These are phyloP conservation scores for Solanum okadae DNA, from an alignment of 257 asterid genomes.

Conservation along the genomic window DNA sequence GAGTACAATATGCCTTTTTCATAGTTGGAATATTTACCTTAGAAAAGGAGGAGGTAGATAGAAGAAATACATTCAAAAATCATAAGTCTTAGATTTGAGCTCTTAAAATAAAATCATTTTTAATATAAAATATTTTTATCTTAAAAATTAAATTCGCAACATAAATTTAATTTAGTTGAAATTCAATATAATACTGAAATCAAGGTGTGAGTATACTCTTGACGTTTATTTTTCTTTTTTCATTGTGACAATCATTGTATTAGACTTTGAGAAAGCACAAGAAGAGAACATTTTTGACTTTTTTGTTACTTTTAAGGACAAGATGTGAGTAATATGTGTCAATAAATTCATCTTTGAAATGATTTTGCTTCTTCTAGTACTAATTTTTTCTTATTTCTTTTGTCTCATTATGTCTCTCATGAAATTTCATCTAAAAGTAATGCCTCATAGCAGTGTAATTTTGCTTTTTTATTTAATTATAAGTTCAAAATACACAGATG, in stretches of 20 bases:
- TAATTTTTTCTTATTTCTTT: not conserved
- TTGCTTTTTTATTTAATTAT: not conserved
- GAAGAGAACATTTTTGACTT: not conserved
- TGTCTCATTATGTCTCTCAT: not conserved
- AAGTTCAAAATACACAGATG: not conserved
- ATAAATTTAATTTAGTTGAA: not conserved
- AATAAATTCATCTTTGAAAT: not conserved
- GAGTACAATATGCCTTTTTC: not conserved
- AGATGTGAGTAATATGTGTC: not conserved
- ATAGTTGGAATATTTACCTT: not conserved
- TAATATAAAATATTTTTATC: not conserved
- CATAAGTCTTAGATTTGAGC: not conserved
- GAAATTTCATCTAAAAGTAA: not conserved
- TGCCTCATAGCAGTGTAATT: not conserved
- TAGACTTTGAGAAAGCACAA: not conserved
- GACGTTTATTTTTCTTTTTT: not conserved
- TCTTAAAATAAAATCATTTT: rapidly evolving
- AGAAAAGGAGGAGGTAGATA: not conserved
- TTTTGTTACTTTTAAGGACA: not conserved
- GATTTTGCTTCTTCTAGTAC: not conserved
- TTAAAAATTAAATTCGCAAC: too few relatives aligned
- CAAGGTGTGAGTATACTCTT: not conserved
- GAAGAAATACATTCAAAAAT: not conserved
- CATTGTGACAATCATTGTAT: not conserved
- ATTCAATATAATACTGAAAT: not conserved